Evolutionary conservation across 2,329 filamentous ascomycete genomes (phyloP).

Genomic region (Aureobasidium mangrovei): DNA sequence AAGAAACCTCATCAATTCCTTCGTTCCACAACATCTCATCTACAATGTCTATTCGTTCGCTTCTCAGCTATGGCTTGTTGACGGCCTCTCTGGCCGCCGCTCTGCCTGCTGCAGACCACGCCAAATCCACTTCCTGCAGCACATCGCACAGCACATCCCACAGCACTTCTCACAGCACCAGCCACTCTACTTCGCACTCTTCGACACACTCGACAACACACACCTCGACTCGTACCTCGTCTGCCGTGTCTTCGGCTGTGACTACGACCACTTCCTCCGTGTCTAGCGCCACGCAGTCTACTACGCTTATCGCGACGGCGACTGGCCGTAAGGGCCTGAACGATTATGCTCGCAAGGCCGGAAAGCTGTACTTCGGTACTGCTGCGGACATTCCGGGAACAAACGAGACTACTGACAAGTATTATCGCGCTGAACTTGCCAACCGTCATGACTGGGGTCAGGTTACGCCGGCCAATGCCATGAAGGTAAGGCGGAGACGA

Average conservation of each 20-base stretch:
- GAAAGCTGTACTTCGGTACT: constrained; percentile 48
- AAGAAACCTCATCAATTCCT: constrained; percentile 1
- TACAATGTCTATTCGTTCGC: constrained; percentile 13
- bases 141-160: neutral
- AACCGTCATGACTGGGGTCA: constrained; percentile 53
- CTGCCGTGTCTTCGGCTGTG: neutral
- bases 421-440: constrained; percentile 48
- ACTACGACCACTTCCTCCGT: constrained; percentile 5
- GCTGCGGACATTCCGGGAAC: constrained; percentile 47
- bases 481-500: constrained; percentile 35
- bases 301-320: constrained; percentile 1
- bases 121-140: constrained; percentile 9
- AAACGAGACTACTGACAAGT: constrained; percentile 42
- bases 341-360: constrained; percentile 45
- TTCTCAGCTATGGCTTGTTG: constrained; percentile 11
- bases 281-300: constrained; percentile 8
- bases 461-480: constrained; percentile 55
- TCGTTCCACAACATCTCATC: neutral
- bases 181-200: neutral
- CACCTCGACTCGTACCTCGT: neutral
- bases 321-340: constrained; percentile 32
- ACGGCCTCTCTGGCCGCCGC: constrained; percentile 8
- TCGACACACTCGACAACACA: neutral
- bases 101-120: constrained; percentile 5
- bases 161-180: neutral